Evolutionary conservation across 2,329 filamentous ascomycete species (phyloP), one percentile per base, ranked within the genome.

Genomic region (Xylariaceae sp.): DNA sequence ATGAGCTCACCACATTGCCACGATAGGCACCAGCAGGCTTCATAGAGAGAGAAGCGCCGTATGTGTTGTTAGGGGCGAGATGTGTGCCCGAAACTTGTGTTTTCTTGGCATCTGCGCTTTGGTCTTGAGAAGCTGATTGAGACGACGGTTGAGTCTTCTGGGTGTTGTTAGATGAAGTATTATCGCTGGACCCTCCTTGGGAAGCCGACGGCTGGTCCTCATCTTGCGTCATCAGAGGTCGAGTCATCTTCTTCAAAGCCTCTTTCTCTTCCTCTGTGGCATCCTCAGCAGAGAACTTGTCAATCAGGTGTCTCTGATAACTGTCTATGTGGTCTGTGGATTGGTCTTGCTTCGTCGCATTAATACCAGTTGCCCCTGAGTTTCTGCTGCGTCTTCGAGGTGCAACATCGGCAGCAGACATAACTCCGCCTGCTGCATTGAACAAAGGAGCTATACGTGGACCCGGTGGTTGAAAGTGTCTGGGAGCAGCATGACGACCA

Each of bases 291-390:
- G 56, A 53, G 12, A 55, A 43, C 41, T 36, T 59, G 16, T 48
- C 49, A 22, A 60, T 54, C n/a, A 67, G 50, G 18, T 58, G 53
- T n/a, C 49, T 47, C 48, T 66, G 65, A 11, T 67, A 46, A 13
- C 50, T 57, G 40, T 64, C 57, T 12, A 60, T 43, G 13, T 59
- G 58, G 34, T 52, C 53, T 6, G 60, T 55, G 22, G 60, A 54
- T 39, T 59, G 57, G 42, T 52, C 56, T 6, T 54, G 55, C 45
- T 51, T 63, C 28, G 49, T 61, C 13, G 65, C 60, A 48, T 67
- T 68, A 17, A 66, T 64, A 11, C 64, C 65, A 42, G 22, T 28
- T 28, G 22, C 22, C 22, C 22, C 22, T 28, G 22, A 4, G 22
- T 28, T 28, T 28, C 22, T 28, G 22, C 22, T 28, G 22, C 22